Evolutionary conservation across 306 rosid genomes (phyloP).

Genomic region (Alnus glutinosa): DNA sequence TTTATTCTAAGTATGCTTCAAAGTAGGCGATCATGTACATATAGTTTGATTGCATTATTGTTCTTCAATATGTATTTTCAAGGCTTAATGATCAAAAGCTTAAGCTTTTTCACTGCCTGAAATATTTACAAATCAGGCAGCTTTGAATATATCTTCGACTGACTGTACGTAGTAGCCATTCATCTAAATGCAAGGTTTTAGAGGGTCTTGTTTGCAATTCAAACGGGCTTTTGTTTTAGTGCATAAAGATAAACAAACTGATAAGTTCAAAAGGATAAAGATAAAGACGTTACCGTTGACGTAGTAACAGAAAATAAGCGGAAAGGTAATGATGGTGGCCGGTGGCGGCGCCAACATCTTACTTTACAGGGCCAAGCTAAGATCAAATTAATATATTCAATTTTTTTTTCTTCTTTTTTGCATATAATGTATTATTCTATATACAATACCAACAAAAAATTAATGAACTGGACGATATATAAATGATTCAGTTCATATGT

Average conservation of each 20-base stretch:
- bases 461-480: no score
- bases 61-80: conserved; percentile 38
- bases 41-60: conserved; percentile 33
- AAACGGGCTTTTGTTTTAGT: neutral
- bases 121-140: conserved; percentile 20
- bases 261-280: neutral
- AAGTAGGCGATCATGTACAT: conserved; percentile 33
- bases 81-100: conserved; percentile 27
- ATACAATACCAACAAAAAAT: no score
- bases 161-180: neutral
- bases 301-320: neutral
- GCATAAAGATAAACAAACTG: neutral
- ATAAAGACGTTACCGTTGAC: conserved; percentile 6
- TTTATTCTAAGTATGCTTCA: conserved; percentile 31
- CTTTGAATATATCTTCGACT: neutral
- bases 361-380: neutral
- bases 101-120: conserved; percentile 33
- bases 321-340: neutral
- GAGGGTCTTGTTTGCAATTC: neutral
- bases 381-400: no score
- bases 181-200: neutral
- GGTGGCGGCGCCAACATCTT: neutral
- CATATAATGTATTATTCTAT: no score
- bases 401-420: no score
- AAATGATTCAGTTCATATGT: no score